A percentile compares a stretch with the other conserved stretches of the same genome.
phyloP scores from a whole-genome alignment of 2,329 filamentous ascomycete species.

The Penicillium crustosum region DNA sequence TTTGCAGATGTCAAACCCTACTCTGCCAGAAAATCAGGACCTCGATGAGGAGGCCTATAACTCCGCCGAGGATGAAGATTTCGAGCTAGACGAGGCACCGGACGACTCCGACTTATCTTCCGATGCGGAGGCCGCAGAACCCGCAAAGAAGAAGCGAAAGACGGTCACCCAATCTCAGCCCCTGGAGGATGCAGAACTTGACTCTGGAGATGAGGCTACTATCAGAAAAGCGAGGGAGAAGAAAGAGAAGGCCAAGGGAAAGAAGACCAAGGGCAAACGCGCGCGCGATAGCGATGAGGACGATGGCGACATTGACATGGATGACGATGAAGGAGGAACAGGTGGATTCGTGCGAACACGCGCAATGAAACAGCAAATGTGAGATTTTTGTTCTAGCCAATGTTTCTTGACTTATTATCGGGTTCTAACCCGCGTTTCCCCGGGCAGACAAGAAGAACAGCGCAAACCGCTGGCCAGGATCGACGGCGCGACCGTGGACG shows the following conservation, averaged over 20 bases:
- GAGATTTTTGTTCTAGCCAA: conserved; percentile 16
- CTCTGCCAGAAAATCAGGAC: conserved; percentile 19
- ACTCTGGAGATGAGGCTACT: conserved; percentile 59
- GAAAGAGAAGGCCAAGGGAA: conserved; percentile 40
- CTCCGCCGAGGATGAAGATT: conserved; percentile 42
- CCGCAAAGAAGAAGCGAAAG: conserved; percentile 43
- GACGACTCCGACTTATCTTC: conserved; percentile 39
- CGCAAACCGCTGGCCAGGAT: conserved; percentile 49
- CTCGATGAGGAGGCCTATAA: conserved; percentile 39
- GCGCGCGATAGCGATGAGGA: conserved; percentile 33
- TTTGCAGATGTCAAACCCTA: conserved; percentile 19
- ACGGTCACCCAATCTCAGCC: conserved; percentile 25
- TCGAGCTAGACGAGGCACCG: conserved; percentile 35
- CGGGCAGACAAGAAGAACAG: conserved; percentile 47
- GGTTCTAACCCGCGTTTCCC: conserved; percentile 5
- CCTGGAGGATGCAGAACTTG: conserved; percentile 44
- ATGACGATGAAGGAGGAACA: conserved; percentile 47
- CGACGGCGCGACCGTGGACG: conserved; percentile 55
- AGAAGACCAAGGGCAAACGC: conserved; percentile 31
- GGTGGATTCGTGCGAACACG: conserved; percentile 56
- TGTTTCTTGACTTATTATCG: background rate
- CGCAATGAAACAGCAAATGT: conserved; percentile 53
- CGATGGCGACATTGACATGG: conserved; percentile 40
- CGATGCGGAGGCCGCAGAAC: conserved; percentile 29
- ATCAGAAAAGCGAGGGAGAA: conserved; percentile 50